Evolutionary conservation across 148 eudicot species (phyloP), one percentile per base, ranked within the genome.

Genomic region (Hydrangea macrophylla): DNA sequence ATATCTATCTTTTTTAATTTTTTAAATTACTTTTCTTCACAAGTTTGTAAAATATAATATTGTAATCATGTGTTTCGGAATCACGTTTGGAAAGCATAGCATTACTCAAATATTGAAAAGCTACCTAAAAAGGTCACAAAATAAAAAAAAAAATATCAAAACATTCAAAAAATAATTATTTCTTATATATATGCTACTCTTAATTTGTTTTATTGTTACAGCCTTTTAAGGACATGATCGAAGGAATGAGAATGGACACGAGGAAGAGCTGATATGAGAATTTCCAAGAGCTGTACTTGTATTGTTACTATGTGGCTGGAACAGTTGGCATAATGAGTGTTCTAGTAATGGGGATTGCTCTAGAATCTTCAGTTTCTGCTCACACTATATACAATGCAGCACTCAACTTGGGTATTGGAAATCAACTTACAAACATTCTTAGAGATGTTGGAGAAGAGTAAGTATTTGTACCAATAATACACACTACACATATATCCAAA

Each of bases 391-490:
- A 82, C 39, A 74, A 83, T 53, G 80, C 85, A 23, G 85, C 89
- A 3, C 37, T 88, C 15, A 56, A 58, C 31, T 57, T 85, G 63
- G 90, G 88, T 42, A 80, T 85, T 1, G 93, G 79, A 2, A 80
- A 80, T 78, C 92, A 87, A 40, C 82, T 87, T 0, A 82, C 86
- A 12, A 87, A 87, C 73, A 85, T 87, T 70, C 88, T 88, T n/a
- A 71, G 93, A 78, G 90, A 88, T 59, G 88, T 88, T 10, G 86
- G 76, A 61, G 93, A 88, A 78, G 90, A 88, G 90, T 83, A 63
- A 73, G 80, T 64, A 0, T 37, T 1, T 39, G 25, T 39, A 22
- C 39, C 6, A n/a, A n/a, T n/a, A n/a, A n/a, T n/a, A n/a, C n/a
- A n/a, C n/a, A n/a, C 18, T 15, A 45, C 13, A 40, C 45, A 11